Percentiles rank a stretch among this genome's conserved stretches.
Conservation (phyloP, 768 basidiomycete genomes). For the Mycena haematopus region DNA sequence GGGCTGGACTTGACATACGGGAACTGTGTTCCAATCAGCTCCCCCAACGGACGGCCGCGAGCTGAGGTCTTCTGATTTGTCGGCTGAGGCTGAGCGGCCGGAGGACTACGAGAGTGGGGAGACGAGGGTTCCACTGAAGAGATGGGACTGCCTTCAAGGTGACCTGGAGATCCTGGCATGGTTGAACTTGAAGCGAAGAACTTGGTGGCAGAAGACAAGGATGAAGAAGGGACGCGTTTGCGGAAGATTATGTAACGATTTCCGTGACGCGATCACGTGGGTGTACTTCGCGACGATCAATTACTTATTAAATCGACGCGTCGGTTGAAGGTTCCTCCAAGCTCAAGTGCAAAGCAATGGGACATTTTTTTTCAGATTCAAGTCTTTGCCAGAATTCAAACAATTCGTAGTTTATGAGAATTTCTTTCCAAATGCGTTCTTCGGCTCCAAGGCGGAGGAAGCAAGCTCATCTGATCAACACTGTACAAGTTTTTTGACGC, state of each 20-base stretch:
- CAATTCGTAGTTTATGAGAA: not conserved
- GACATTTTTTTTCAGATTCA: not conserved
- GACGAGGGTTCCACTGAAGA: slow-evolving; percentile 9
- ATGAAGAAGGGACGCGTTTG: not conserved
- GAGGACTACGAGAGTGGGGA: slow-evolving; percentile 17
- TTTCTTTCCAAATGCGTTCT: not conserved
- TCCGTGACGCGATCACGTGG: slow-evolving; percentile 13
- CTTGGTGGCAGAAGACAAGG: not conserved
- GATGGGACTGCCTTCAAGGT: slow-evolving; percentile 10
- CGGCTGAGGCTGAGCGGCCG: slow-evolving; percentile 17
- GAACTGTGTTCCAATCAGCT: slow-evolving; percentile 35
- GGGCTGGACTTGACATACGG: not conserved
- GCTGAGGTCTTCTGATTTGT: not conserved
- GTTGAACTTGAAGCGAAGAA: not conserved
- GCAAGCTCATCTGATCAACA: not conserved
- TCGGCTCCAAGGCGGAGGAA: not conserved
- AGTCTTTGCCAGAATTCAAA: too few relatives aligned
- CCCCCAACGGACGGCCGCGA: slow-evolving; percentile 19
- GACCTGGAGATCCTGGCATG: slow-evolving; percentile 18
- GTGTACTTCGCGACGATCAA: not conserved
- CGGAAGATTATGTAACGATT: too few relatives aligned
- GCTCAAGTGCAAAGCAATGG: too few relatives aligned
- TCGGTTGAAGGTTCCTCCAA: too few relatives aligned
- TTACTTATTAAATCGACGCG: too few relatives aligned
- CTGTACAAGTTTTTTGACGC: not conserved